Evolutionary conservation across 2,329 filamentous ascomycete species (phyloP), one percentile per base, ranked within the genome.

Genomic region (Exserohilum turcica): DNA sequence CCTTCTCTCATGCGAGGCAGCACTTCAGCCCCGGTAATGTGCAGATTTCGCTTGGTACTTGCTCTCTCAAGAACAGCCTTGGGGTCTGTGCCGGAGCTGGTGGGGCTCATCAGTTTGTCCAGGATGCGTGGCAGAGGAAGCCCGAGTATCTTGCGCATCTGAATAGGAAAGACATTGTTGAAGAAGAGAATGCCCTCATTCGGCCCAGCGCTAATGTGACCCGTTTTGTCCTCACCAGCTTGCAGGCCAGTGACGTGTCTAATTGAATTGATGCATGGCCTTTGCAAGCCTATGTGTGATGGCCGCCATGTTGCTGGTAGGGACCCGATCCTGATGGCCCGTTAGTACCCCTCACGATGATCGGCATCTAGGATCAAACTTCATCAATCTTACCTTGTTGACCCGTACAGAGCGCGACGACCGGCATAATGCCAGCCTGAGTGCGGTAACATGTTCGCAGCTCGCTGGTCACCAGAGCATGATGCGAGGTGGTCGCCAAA

Each of bases 161-260:
- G 89, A 24, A 94, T 80, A 0, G 93, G 93, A 56, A 95, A 95
- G 43, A 97, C 82, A 75, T 94, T 96, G 71, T 96, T 92, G 67
- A 97, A 87, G 77, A 95, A 99, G 6, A 97, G 75, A 39, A 97
- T 86, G 0, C 88, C 87, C 77, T 97, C 91, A 63, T 92, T 89
- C 1, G 87, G 77, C 2, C 80, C 82, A 9, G 89, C 82, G n/a
- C 82, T 79, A 62, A 97, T 96, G 66, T 97, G 92, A 0, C 94
- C 93, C 8, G 85, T 85, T 59, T 89, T 86, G 64, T 89, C 82
- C 60, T 85, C 84, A 45, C 83, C 84, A 9, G 80, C 75, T 52
- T 80, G 76, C 2, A 76, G 55, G 2, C 51, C 51, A 6, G 75
- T 73, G 10, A 65, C 61, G 57, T 59, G 66, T 21, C 74, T 69